Percentiles rank a stretch among this genome's conserved stretches.
Evolutionary conservation across 371 early-diverging fungal species (phyloP).

Genomic region (Dichotomocladium elegans): DNA sequence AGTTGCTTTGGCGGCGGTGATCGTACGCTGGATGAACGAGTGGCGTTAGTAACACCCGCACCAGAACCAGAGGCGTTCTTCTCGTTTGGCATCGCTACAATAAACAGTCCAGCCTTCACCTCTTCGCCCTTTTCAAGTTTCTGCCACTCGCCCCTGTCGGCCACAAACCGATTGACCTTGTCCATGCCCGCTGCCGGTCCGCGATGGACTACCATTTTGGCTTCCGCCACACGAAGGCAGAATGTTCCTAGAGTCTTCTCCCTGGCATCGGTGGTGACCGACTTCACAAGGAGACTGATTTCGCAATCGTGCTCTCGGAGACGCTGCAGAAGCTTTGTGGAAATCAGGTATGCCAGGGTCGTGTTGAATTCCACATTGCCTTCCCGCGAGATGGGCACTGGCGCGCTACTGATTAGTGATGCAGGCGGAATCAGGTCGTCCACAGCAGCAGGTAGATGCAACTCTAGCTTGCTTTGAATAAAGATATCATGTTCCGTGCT

Average conservation of each 20-base stretch:
- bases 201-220: slow-evolving; percentile 34
- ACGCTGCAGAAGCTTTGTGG: slow-evolving; percentile 33
- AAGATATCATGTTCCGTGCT: slow-evolving; percentile 25
- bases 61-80: slow-evolving; percentile 1
- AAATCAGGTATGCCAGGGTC: slow-evolving; percentile 39
- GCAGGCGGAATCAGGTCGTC: slow-evolving; percentile 43
- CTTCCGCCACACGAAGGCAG: slow-evolving; percentile 23
- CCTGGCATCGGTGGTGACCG: slow-evolving; percentile 9
- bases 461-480: slow-evolving; percentile 38
- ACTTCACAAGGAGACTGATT: slow-evolving; percentile 15
- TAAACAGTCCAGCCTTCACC: slow-evolving; percentile 36
- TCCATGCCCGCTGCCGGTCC: slow-evolving; percentile 33
- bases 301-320: slow-evolving; percentile 31
- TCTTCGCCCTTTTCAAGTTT: slow-evolving; percentile 20
- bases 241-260: slow-evolving; percentile 11
- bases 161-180: slow-evolving; percentile 35
- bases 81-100: slow-evolving; percentile 39
- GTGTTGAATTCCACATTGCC: slow-evolving; percentile 26
- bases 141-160: slow-evolving; percentile 40
- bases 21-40: too few species aligned
- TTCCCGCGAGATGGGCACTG: slow-evolving; percentile 16
- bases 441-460: slow-evolving; percentile 36
- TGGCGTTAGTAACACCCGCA: too few species aligned
- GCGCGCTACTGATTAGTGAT: slow-evolving; percentile 28
- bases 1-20: background rate